Evolutionary conservation across 2,329 filamentous ascomycete genomes (phyloP), one percentile per base, ranked within the genome.

Genomic region (Colletotrichum echinochloae): DNA sequence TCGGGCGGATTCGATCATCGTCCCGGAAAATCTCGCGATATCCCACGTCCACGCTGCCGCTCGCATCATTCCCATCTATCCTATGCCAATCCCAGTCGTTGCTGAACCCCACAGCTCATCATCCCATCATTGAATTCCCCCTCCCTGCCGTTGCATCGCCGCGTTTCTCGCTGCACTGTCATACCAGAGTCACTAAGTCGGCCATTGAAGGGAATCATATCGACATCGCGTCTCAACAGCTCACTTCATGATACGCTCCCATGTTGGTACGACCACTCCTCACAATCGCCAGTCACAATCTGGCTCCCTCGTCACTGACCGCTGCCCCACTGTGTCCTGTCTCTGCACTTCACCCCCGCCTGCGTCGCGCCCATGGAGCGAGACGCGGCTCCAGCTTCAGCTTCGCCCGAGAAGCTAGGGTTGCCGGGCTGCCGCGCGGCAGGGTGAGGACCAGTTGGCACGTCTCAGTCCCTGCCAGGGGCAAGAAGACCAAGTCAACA

Each of bases 401-500:
- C 41, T 56, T 51, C 26, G 46, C 56, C 44, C 60, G 56, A 52
- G 55, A 62, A 20, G 28, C 46, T 23, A 44, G 64, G 44, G 57
- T 54, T 54, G 51, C 35, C 18, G 41, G 51, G 54, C 18, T 49
- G 57, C 59, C 52, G 46, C 18, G 30, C 9, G 33, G 33, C 9
- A 51, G 33, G 59, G 26, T 2, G 3, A 39, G 16, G 46, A 39
- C 12, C 11, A n/a, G 37, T 33, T 71, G 60, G 65, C 69, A 61
- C 33, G 35, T 57, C 20, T 46, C 65, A 48, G 26, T 60, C 41
- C 56, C 61, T 30, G 14, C 41, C 44, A 82, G 87, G 76, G 85
- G 86, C 69, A 89, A 87, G 77, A 89, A 87, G 79, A 88, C 86
- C 6, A 86, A 78, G 76, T 84, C 86, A 3, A 85, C 84, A 1